These are phyloP conservation scores for Thinopyrum elongatum DNA, from an alignment of 176 grass and related monocot genomes.

Conservation along the genomic window DNA sequence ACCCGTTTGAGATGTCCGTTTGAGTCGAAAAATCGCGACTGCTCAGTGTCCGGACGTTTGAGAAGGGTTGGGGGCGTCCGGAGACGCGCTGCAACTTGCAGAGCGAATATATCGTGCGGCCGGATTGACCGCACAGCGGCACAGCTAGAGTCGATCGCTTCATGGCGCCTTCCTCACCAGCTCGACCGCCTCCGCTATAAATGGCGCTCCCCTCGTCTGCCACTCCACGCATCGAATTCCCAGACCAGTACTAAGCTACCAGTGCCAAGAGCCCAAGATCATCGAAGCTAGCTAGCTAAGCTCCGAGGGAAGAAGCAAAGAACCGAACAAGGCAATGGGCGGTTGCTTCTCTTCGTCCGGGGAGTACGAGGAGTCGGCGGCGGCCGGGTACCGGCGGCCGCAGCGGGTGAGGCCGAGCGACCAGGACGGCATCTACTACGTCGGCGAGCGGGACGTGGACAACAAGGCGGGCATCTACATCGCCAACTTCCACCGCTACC, in stretches of 20 bases:
- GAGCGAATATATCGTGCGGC: neutral
- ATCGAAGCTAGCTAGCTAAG: neutral
- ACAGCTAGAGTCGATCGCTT: neutral
- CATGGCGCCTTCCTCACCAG: neutral
- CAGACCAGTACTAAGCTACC: neutral
- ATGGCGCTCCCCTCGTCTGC: neutral
- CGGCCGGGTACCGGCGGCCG: neutral
- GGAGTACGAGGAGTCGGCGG: neutral
- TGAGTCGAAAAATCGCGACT: no score
- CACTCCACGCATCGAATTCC: neutral
- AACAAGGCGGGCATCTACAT: slow-evolving; percentile 24
- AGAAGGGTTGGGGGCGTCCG: no score
- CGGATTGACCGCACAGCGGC: neutral
- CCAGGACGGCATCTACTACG: slow-evolving; percentile 40
- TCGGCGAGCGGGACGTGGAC: slow-evolving; percentile 38
- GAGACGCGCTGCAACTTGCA: neutral
- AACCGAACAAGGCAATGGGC: slow-evolving; percentile 23
- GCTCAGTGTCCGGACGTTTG: no score
- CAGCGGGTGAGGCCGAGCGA: slow-evolving; percentile 38
- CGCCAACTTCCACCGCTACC: slow-evolving; percentile 44
- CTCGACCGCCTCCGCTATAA: neutral
- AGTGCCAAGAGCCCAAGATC: neutral
- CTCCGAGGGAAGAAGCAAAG: neutral
- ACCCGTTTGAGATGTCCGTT: no score
- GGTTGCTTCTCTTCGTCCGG: slow-evolving; percentile 38